Percentiles rank a stretch among this genome's conserved stretches.
Conservation (phyloP, 768 basidiomycete species). For the Amanita exitialis region DNA sequence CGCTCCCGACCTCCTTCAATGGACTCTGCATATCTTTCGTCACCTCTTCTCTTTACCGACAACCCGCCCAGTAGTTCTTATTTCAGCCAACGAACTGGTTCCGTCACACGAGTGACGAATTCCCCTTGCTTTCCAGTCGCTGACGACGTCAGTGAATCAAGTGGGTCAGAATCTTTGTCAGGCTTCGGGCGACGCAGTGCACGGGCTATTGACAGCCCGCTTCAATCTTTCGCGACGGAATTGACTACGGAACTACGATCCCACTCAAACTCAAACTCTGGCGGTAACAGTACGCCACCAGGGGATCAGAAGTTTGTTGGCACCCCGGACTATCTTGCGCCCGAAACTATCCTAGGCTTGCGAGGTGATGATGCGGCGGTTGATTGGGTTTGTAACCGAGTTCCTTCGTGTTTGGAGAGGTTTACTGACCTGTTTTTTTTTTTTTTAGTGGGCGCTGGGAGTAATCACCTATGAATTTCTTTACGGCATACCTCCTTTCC, state of each 20-base stretch:
- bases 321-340: constrained; percentile 95
- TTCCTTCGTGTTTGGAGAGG: constrained; percentile 6
- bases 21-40: constrained; percentile 71
- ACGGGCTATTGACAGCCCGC: constrained; percentile 60
- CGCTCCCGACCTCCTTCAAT: constrained; percentile 76
- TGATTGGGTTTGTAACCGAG: constrained; percentile 72
- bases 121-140: constrained; percentile 59
- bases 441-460: constrained; percentile 95
- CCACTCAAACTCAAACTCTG: constrained; percentile 58
- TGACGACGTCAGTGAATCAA: constrained; percentile 85
- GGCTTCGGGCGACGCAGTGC: constrained; percentile 39
- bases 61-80: constrained; percentile 37
- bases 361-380: constrained; percentile 92
- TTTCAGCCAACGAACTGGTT: constrained; percentile 59
- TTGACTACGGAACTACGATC: constrained; percentile 76
- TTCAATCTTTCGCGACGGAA: constrained; percentile 83
- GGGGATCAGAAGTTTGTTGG: constrained; percentile 94
- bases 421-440: constrained; percentile 10
- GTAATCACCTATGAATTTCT: constrained; percentile 98
- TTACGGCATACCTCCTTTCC: constrained; percentile 95
- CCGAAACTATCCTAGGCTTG: constrained; percentile 90
- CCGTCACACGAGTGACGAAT: constrained; percentile 47
- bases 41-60: constrained; percentile 59
- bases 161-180: constrained; percentile 66
- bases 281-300: constrained; percentile 56